Evolutionary conservation across 2,329 filamentous ascomycete genomes (phyloP), one percentile per base, ranked within the genome.

Genomic region (Paraconiothyrium brasiliense): DNA sequence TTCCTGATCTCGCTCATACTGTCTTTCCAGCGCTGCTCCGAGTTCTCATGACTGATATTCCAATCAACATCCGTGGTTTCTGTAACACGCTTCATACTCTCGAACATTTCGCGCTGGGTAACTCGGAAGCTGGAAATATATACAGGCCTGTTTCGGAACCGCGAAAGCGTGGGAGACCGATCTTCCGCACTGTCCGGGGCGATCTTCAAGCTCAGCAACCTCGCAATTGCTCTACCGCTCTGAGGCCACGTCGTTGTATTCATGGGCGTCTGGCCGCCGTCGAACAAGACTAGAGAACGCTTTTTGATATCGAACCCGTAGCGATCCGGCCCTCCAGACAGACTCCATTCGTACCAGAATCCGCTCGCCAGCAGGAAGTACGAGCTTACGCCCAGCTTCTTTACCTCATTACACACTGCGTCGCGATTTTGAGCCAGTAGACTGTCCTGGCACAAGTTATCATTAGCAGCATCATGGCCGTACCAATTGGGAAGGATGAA

Each of bases 31-130:
- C 62, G 57, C 65, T 75, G 37, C 59, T 70, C 68, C 0, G 64
- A 50, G 0, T 56, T 48, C 32, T 71, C 69, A 35, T 69, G 64
- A 0, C 27, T 61, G 6, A 80, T 70, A 1, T 59, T 72, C 80
- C 79, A 82, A 27, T 82, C 79, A 2, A 52, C 57, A 44, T 77
- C 72, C 1, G 55, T 63, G 0, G 78, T 78, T 2, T 69, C 68
- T 1, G 78, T 79, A 0, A 74, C 77, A 8, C 72, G 71, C 50
- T 72, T 70, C 1, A 77, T 58, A 1, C 76, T 68, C 8, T 72
- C 75, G 24, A 81, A 71, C 67, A 82, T 75, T 13, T 80, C 71
- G 16, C 61, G 66, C 54, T 82, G 79, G 10, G 59, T 78, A 27
- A 79, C 56, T 1, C 64, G 57, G 62, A 81, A 81, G 4, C 76